These are phyloP conservation scores for Lactarius quietus DNA, from an alignment of 768 basidiomycete species.

Conservation along the genomic window DNA sequence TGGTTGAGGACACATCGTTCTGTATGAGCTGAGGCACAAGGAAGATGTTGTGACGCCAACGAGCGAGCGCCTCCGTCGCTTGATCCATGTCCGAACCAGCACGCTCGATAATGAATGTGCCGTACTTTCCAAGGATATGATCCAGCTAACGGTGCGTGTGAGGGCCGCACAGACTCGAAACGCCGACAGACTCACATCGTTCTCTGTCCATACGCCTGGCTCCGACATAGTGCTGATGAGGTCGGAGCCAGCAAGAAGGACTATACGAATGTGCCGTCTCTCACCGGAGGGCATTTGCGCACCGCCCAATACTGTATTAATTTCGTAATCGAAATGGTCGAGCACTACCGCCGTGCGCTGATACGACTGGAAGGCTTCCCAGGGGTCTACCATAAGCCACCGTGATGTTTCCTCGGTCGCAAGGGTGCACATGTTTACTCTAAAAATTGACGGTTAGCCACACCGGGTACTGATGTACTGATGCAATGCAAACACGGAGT, in stretches of 20 bases:
- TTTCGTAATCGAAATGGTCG: constrained; percentile 94
- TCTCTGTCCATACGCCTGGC: constrained; percentile 95
- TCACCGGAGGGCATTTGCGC: constrained; percentile 70
- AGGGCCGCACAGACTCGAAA: constrained; percentile 19
- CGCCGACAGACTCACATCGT: constrained; percentile 64
- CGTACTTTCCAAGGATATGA: constrained; percentile 93
- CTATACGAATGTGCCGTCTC: constrained; percentile 71
- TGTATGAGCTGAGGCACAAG: constrained; percentile 93
- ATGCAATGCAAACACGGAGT: background rate
- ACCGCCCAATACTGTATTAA: constrained; percentile 84
- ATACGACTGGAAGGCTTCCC: constrained; percentile 95
- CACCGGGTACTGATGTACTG: background rate
- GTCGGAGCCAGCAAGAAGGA: constrained; percentile 98
- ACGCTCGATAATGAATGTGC: constrained; percentile 91
- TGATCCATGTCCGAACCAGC: constrained; percentile 63
- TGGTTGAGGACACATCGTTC: constrained; percentile 96
- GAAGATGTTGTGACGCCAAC: constrained; percentile 39
- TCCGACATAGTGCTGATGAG: constrained; percentile 97
- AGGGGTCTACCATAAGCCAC: constrained; percentile 97
- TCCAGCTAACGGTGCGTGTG: constrained; percentile 59
- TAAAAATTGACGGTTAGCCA: constrained; percentile 31
- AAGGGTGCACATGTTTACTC: constrained; percentile 83
- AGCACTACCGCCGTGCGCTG: constrained; percentile 95
- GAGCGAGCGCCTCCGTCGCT: constrained; percentile 27
- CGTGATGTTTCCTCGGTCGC: constrained; percentile 87